Evolutionary conservation across 164 flowering plant species (phyloP).

Genomic region (Stephania yunnanensis): DNA sequence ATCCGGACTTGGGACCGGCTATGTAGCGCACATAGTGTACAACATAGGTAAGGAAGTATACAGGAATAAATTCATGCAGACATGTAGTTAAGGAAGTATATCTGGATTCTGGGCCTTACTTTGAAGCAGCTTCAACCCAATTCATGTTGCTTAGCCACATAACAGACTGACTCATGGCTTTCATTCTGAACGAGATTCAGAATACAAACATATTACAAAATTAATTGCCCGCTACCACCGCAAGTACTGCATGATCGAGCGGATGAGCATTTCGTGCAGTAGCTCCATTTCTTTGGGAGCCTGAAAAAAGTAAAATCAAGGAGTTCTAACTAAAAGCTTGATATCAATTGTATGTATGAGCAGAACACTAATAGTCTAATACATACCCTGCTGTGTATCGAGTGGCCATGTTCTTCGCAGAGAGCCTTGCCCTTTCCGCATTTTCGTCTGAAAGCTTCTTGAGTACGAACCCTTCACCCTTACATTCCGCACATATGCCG

Average conservation of each 20-base stretch:
- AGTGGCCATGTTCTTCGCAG: conserved; percentile 78
- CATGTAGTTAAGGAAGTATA: too few species aligned
- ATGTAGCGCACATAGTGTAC: too few species aligned
- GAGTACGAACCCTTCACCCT: conserved; percentile 88
- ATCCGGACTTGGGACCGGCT: too few species aligned
- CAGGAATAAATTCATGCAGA: too few species aligned
- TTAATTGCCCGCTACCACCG: conserved; percentile 62
- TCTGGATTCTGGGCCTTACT: not conserved
- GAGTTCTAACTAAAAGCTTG: not conserved
- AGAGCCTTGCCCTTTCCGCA: conserved; percentile 73
- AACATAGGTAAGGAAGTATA: too few species aligned
- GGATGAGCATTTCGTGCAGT: conserved; percentile 87
- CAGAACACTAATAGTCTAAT: not conserved
- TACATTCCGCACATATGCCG: conserved; percentile 89
- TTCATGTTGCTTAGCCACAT: not conserved
- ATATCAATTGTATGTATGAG: not conserved
- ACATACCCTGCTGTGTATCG: conserved; percentile 89
- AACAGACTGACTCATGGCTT: not conserved
- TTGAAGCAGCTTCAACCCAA: not conserved
- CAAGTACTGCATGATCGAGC: conserved; percentile 71
- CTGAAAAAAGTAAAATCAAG: conserved; percentile 26
- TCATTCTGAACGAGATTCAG: not conserved
- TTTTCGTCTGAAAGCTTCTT: conserved; percentile 66
- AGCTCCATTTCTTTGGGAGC: conserved; percentile 98
- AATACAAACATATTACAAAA: not conserved